Base-by-base conservation (phyloP, 2,329 filamentous ascomycete species). In the Talaromyces rugulosus region DNA sequence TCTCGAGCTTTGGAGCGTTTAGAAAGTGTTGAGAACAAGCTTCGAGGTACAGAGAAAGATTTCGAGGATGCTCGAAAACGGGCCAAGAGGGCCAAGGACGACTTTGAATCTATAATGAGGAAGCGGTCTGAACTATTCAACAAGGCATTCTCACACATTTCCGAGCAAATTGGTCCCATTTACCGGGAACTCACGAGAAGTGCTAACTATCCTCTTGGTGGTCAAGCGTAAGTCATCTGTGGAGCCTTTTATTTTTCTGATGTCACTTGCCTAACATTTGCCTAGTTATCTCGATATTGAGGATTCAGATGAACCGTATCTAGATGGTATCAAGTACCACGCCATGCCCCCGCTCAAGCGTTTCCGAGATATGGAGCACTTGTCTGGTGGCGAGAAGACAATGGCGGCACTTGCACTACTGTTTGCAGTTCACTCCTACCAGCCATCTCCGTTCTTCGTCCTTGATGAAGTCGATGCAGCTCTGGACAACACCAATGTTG, bases 261-360 rank as follows among this genome's bases (percentile, higher is more conserved):
- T 34, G 50, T 65, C 5, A 27, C 16, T 30, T 14, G 23, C 6
- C 61, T 62, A 40, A 62, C 33, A 27, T 34, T 11, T 7, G 52
- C n/a, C 63, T 56, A 81, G 79, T 1, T 96, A 96, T 72, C 87
- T 99, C 55, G 93, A 97, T 72, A 93, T 96, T 74, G 93, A 96
- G 74, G 94, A 99, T 74, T 91, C 89, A n/a, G 92, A 96, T 66
- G 94, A 96, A 71, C 95, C 95, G 0, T 99, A 98, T 75, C 85
- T 97, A 4, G 92, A 91, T 47, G 95, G 95, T 34, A 92, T 99
- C 78, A 97, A 96, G 73, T 99, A 99, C 78, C 93, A 98, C 74
- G 96, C 95, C 65, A 99, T 98, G 93, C 95, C 95, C 23, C 95
- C 95, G 1, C 86, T 97, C 65, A 99, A 99, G 80, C 92, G 95